Conservation (phyloP, 2,329 filamentous ascomycete genomes). For the Chaetomium strumarium region DNA sequence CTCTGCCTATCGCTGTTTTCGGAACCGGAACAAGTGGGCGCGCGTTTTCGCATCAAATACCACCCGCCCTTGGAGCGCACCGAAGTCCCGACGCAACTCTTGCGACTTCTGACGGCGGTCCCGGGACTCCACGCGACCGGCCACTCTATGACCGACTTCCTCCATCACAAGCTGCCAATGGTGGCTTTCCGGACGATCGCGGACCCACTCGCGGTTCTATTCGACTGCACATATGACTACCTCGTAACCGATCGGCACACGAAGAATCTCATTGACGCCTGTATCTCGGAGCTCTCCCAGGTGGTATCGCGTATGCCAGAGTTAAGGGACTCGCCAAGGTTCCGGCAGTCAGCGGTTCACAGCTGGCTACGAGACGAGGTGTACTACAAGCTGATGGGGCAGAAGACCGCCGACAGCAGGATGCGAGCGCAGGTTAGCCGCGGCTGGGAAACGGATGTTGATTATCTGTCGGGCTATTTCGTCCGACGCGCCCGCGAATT, state of each 20-base stretch:
- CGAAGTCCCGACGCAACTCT: slow-evolving; percentile 45
- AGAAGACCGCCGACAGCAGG: slow-evolving; percentile 49
- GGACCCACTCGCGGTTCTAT: slow-evolving; percentile 73
- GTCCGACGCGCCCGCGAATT: slow-evolving; percentile 64
- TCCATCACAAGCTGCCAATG: slow-evolving; percentile 71
- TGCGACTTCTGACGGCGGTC: slow-evolving; percentile 57
- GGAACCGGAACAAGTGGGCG: slow-evolving; percentile 4
- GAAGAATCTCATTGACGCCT: slow-evolving; percentile 59
- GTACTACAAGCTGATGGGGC: slow-evolving; percentile 50
- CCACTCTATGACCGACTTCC: slow-evolving; percentile 54
- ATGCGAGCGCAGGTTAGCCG: slow-evolving; percentile 62
- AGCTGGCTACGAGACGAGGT: slow-evolving; percentile 56
- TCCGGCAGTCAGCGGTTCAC: slow-evolving; percentile 51
- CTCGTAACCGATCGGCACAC: slow-evolving; percentile 62
- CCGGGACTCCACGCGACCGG: slow-evolving; percentile 56
- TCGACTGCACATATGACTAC: slow-evolving; percentile 69
- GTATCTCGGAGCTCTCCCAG: slow-evolving; percentile 67
- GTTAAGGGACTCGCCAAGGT: slow-evolving; percentile 53
- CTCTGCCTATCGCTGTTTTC: slow-evolving; percentile 31
- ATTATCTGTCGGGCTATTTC: slow-evolving; percentile 87
- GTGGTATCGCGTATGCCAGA: slow-evolving; percentile 74
- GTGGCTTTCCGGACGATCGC: slow-evolving; percentile 70
- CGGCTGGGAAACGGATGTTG: slow-evolving; percentile 65
- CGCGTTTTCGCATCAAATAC: slow-evolving; percentile 10
- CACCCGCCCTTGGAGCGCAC: slow-evolving; percentile 25